phyloP scores from a whole-genome alignment of 163 green algal genomes.

The Chlamydomonas reinhardtii region DNA sequence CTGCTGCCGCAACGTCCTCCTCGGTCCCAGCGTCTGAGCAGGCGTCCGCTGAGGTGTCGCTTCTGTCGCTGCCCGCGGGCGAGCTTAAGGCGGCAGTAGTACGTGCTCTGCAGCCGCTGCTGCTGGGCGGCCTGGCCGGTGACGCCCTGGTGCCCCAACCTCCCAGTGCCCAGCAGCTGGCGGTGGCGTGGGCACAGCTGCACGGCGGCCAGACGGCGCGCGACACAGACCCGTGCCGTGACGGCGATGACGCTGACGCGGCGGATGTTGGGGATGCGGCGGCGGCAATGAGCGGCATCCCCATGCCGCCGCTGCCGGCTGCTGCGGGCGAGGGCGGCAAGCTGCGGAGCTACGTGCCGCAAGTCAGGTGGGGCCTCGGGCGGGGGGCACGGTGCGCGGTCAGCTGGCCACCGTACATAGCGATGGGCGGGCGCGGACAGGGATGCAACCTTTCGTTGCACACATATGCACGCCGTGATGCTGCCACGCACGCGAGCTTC shows the following conservation, averaged over 20 bases:
- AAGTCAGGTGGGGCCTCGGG: not conserved
- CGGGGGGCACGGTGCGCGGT: too few species aligned
- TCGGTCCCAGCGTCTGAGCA: not conserved
- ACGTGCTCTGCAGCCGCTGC: conserved; percentile 39
- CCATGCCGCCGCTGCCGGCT: conserved; percentile 6
- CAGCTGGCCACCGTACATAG: too few species aligned
- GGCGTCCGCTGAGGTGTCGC: not conserved
- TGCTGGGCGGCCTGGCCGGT: not conserved
- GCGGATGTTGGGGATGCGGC: not conserved
- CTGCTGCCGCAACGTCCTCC: not conserved
- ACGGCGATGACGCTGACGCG: not conserved
- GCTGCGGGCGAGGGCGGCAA: not conserved
- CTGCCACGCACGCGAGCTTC: too few species aligned
- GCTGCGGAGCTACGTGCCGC: not conserved
- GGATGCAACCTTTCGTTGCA: too few species aligned
- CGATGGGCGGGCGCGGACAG: too few species aligned
- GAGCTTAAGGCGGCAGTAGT: conserved; percentile 12
- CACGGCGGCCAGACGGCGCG: not conserved
- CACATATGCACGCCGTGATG: too few species aligned
- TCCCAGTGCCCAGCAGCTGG: not conserved
- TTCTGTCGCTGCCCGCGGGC: not conserved
- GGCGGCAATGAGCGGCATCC: not conserved
- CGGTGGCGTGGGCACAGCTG: conserved; percentile 36
- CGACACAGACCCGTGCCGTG: too few species aligned
- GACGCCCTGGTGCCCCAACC: conserved; percentile 15